Evolutionary conservation across 148 eudicot genomes (phyloP).

Genomic region (Arctostaphylos glauca): DNA sequence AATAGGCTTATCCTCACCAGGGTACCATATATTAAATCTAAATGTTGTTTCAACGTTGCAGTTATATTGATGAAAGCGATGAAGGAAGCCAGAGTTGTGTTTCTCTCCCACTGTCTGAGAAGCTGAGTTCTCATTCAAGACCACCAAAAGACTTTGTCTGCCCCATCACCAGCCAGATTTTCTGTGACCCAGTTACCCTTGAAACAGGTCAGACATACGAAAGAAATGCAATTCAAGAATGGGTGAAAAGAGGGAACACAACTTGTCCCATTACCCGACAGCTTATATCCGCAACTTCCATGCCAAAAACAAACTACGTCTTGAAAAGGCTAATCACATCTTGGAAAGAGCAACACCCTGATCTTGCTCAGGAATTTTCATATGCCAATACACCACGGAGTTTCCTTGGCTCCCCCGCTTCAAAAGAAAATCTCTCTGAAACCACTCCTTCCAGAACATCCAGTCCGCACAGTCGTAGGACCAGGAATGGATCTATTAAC

Average conservation of each 20-base stretch:
- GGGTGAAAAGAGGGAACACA: slow-evolving; percentile 55
- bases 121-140: slow-evolving; percentile 36
- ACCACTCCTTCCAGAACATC: slow-evolving; percentile 22
- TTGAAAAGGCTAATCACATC: slow-evolving; percentile 50
- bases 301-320: slow-evolving; percentile 57
- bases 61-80: slow-evolving; percentile 31
- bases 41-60: slow-evolving; percentile 15
- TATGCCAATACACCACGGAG: slow-evolving; percentile 34
- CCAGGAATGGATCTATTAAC: slow-evolving; percentile 12
- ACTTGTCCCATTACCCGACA: slow-evolving; percentile 63
- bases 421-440: slow-evolving; percentile 20
- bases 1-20: background rate
- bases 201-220: slow-evolving; percentile 66
- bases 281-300: slow-evolving; percentile 33
- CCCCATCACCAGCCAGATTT: slow-evolving; percentile 51
- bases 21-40: background rate
- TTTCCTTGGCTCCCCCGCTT: slow-evolving; percentile 16
- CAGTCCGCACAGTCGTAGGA: slow-evolving; percentile 16
- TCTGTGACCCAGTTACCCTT: slow-evolving; percentile 50
- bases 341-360: slow-evolving; percentile 57
- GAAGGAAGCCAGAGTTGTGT: slow-evolving; percentile 36
- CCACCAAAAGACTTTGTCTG: slow-evolving; percentile 65
- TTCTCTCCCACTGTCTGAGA: slow-evolving; percentile 36
- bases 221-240: slow-evolving; percentile 61
- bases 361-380: slow-evolving; percentile 46